phyloP scores from a whole-genome alignment of 23 red algal genomes.

The Pyropia yezoensis region DNA sequence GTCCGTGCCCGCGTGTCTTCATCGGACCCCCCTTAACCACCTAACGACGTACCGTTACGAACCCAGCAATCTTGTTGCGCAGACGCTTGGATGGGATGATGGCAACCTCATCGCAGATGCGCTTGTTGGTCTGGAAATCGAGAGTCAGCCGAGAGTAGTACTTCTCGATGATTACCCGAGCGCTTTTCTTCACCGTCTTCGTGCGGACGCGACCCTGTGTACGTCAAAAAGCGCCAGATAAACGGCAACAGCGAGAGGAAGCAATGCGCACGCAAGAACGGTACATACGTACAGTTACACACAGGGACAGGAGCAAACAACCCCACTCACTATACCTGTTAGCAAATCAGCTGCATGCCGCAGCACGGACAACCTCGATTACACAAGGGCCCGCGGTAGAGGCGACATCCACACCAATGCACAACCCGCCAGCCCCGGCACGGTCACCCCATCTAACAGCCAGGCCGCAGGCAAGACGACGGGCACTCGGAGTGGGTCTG shows the following conservation, averaged over 20 bases:
- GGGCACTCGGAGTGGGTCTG: too few relatives aligned
- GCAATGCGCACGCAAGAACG: background rate
- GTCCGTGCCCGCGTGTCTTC: background rate
- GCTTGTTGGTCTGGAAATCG: slow-evolving; percentile 99
- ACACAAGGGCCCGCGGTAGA: too few relatives aligned
- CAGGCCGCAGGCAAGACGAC: too few relatives aligned
- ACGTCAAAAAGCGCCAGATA: background rate
- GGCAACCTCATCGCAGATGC: slow-evolving; percentile 99
- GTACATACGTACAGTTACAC: too few relatives aligned
- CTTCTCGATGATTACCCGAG: slow-evolving; percentile 97
- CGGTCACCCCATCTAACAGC: too few relatives aligned
- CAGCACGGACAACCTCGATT: too few relatives aligned
- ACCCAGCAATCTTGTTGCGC: slow-evolving; percentile 97
- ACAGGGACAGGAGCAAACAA: too few relatives aligned
- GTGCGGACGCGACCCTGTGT: slow-evolving; percentile 95
- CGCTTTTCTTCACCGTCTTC: slow-evolving; percentile 98
- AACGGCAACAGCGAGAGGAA: background rate
- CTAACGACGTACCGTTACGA: slow-evolving; percentile 47
- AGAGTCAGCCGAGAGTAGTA: slow-evolving; percentile 92
- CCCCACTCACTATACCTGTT: too few relatives aligned
- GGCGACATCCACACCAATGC: too few relatives aligned
- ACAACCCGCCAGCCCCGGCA: too few relatives aligned
- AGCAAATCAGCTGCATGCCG: too few relatives aligned
- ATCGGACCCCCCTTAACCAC: background rate
- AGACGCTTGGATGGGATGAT: slow-evolving; percentile 93